Evolutionary conservation across 129 eudicot species (phyloP).

Genomic region (Erigeron canadensis): DNA sequence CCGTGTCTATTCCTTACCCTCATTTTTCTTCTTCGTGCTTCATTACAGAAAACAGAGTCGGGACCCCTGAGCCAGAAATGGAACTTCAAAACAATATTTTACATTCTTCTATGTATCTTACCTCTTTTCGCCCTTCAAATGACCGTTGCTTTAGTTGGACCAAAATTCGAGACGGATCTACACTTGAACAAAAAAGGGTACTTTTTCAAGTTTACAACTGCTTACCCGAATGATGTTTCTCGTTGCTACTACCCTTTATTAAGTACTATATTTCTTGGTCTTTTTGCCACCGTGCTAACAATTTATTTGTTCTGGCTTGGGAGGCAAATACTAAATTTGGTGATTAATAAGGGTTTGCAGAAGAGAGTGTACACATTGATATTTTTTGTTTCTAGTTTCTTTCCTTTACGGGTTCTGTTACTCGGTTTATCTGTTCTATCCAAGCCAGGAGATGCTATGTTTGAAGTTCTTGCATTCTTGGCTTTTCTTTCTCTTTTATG

Average conservation of each 20-base stretch:
- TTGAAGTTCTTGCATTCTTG: conserved; percentile 69
- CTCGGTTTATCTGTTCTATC: conserved; percentile 80
- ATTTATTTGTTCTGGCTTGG: conserved; percentile 78
- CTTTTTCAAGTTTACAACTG: conserved; percentile 45
- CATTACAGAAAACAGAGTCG: conserved; percentile 54
- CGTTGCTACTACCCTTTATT: conserved; percentile 82
- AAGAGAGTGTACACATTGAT: conserved; percentile 82
- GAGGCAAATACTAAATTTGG: conserved; percentile 60
- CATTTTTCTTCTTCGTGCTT: conserved; percentile 79
- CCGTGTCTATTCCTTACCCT: conserved; percentile 81
- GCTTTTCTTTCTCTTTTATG: conserved; percentile 79
- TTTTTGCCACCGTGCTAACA: conserved; percentile 59
- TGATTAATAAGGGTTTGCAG: conserved; percentile 83
- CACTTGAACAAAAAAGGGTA: conserved; percentile 39
- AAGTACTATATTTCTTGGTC: conserved; percentile 78
- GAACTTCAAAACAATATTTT: conserved; percentile 71
- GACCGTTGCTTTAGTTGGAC: conserved; percentile 58
- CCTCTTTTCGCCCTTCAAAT: conserved; percentile 80
- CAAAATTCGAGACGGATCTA: conserved; percentile 34
- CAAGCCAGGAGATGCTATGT: conserved; percentile 51
- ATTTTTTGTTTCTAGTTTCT: conserved; percentile 61
- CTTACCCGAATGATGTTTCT: conserved; percentile 33
- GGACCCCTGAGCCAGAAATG: conserved; percentile 75
- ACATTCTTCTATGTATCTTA: conserved; percentile 55
- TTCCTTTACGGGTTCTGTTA: conserved; percentile 71